A percentile compares a stretch with the other conserved stretches of the same genome.
phyloP scores from a whole-genome alignment of 805 yeast species.

The Zygosaccharomyces siamensis region DNA sequence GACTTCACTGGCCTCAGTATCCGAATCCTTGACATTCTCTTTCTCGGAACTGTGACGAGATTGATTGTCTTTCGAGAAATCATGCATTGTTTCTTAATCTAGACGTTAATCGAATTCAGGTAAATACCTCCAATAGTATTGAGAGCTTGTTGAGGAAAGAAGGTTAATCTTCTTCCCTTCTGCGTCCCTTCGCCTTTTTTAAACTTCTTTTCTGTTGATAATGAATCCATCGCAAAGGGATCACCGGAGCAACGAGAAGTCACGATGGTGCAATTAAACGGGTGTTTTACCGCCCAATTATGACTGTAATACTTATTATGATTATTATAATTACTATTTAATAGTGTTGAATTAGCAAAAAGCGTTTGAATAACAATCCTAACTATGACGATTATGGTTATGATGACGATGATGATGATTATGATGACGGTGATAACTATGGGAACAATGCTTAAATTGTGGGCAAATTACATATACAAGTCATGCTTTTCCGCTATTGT shows the following conservation, averaged over 20 bases:
- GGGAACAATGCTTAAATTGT: background rate
- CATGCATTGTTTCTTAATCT: too few species aligned
- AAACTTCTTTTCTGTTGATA: background rate
- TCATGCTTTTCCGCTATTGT: background rate
- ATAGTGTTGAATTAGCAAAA: background rate
- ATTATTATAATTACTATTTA: background rate
- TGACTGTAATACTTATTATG: background rate
- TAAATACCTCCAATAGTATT: too few species aligned
- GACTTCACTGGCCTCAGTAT: background rate
- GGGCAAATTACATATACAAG: background rate
- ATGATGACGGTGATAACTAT: too few species aligned
- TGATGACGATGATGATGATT: background rate
- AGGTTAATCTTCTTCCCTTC: background rate
- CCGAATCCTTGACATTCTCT: background rate
- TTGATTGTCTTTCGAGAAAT: background rate
- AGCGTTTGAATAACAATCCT: background rate
- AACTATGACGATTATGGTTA: background rate
- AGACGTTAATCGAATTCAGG: too few species aligned
- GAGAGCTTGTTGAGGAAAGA: too few species aligned
- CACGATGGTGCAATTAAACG: background rate
- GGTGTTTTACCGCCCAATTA: background rate
- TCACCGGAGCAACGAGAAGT: background rate
- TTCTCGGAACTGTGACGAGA: background rate
- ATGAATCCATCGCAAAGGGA: background rate
- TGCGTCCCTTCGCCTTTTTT: background rate